These are phyloP conservation scores for Xanthoconium stramineum DNA, from an alignment of 768 basidiomycete genomes.

Conservation along the genomic window DNA sequence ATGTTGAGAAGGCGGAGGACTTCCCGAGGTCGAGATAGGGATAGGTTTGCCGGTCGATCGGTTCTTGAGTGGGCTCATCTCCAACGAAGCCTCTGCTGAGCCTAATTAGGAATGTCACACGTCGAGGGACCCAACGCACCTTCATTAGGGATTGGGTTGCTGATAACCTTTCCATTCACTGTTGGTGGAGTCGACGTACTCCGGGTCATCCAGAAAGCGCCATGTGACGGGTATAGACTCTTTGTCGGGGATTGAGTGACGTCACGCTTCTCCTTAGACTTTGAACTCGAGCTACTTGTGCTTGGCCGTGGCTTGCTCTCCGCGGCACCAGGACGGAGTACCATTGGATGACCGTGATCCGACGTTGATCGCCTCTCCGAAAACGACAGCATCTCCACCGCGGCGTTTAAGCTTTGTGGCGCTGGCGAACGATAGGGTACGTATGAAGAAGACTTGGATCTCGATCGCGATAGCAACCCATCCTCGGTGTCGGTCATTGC, in stretches of 20 bases:
- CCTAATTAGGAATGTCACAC: neutral
- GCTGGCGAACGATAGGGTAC: conserved; percentile 52
- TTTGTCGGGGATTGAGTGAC: conserved; percentile 44
- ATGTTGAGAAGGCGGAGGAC: conserved; percentile 14
- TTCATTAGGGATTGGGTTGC: conserved; percentile 66
- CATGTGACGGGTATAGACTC: conserved; percentile 38
- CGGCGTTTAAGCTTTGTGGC: conserved; percentile 72
- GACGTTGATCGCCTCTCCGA: conserved; percentile 30
- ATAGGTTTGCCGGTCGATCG: conserved; percentile 62
- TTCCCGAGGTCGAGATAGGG: conserved; percentile 43
- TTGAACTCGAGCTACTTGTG: conserved; percentile 28
- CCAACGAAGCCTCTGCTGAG: conserved; percentile 55
- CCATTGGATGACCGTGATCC: conserved; percentile 24
- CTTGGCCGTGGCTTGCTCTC: conserved; percentile 33
- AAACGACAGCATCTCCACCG: conserved; percentile 56
- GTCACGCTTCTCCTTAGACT: conserved; percentile 30
- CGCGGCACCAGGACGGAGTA: conserved; percentile 12
- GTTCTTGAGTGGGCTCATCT: conserved; percentile 75
- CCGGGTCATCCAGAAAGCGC: conserved; percentile 33
- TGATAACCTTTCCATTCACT: conserved; percentile 63
- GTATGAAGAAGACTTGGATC: conserved; percentile 54
- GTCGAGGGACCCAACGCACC: conserved; percentile 39
- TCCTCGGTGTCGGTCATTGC: conserved; percentile 29
- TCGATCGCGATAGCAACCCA: conserved; percentile 44
- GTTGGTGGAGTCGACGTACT: conserved; percentile 39